These are phyloP conservation scores for Garcia nutans DNA, from an alignment of 345 rosid genomes.

Conservation along the genomic window DNA sequence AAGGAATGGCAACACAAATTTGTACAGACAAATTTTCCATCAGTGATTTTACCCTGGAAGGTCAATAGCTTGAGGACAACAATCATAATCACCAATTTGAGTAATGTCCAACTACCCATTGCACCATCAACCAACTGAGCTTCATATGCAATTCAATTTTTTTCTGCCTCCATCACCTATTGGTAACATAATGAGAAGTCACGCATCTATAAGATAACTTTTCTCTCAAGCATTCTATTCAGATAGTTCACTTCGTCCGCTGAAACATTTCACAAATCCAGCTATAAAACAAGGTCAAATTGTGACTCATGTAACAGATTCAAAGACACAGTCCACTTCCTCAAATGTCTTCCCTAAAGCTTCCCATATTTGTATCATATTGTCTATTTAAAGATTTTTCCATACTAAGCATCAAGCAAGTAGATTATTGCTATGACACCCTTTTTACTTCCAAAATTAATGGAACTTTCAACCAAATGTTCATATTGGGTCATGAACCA, in stretches of 20 bases:
- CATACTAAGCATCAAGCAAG: not conserved
- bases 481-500: not conserved
- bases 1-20: not conserved
- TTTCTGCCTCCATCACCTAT: not conserved
- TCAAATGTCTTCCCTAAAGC: not conserved
- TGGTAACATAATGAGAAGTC: not conserved
- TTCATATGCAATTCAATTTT: not conserved
- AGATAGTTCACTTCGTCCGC: not conserved
- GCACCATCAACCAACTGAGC: not conserved
- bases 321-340: not conserved
- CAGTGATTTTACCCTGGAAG: not conserved
- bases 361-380: not conserved
- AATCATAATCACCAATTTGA: not conserved
- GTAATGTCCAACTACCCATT: not conserved
- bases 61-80: not conserved
- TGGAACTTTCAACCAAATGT: not conserved
- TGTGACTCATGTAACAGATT: not conserved
- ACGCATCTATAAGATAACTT: too few relatives aligned
- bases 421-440: too few relatives aligned
- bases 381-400: not conserved
- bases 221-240: not conserved
- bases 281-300: not conserved
- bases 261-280: not conserved
- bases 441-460: not conserved
- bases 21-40: not conserved